Evolutionary conservation across 2,329 filamentous ascomycete species (phyloP), one percentile per base, ranked within the genome.

Genomic region (Penicillium oxalicum): DNA sequence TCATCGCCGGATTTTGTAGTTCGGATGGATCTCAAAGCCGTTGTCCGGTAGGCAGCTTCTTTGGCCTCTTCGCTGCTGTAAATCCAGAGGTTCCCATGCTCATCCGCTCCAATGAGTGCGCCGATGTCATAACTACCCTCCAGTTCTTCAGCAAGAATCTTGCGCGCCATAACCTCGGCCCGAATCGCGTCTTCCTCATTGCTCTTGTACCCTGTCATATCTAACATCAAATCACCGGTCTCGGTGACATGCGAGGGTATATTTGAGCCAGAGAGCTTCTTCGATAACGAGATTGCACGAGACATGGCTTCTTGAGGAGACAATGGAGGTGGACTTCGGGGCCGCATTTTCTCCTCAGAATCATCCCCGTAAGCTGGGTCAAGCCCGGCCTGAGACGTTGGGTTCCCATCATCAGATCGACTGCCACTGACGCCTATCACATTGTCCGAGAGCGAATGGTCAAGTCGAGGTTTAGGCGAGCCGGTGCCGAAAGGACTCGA

Each of bases 11-110:
- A 64, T n/a, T 71, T 73, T 9, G 70, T 67, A 3, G 76, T 70
- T 43, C 77, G 74, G 54, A 84, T 70, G 4, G 74, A 71, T 26
- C 74, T 74, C 51, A 83, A 65, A 1, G 73, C 71, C 2, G 77
- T 75, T 59, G 77, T 76, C 34, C 86, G 84, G 73, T 85, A 85
- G 29, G 91, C 91, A 5, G 87, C 86, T 61, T 93, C 86, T 64
- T 96, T 97, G 25, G 93, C 90, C 63, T 95, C 91, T 68, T 97
- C 91, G 61, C 91, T 97, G 71, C 90, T 93, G 73, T 98, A 98
- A 57, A 98, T 97, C 91, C 93, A 97, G n/a, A 98, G 77, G 61
- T 98, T 98, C 5, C 93, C 93, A 51, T 93, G 83, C 63, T 95
- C 90, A 64, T 98, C 93, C 39, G 93, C 91, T 9, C 91, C 93